Percentiles rank a stretch among this genome's conserved stretches.
Evolutionary conservation across 2,329 filamentous ascomycete species (phyloP).

Genomic region (Stemphylium lycopersici): DNA sequence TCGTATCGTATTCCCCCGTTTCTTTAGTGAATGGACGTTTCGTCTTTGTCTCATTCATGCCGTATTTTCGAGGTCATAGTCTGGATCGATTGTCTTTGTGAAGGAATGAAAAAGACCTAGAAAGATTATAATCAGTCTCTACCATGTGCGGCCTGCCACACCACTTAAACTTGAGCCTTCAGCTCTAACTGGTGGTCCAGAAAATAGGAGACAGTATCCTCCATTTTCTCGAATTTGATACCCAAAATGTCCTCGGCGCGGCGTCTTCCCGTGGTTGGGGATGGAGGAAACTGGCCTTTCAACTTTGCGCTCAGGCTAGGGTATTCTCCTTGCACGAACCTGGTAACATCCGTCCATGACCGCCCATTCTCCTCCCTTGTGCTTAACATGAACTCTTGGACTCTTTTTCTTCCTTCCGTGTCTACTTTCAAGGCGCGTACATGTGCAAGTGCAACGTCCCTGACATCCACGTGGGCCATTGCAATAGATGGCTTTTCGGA

Average conservation of each 20-base stretch:
- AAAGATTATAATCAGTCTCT: too few relatives aligned
- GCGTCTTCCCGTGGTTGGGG: slow-evolving; percentile 10
- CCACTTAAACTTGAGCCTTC: neutral
- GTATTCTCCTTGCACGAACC: slow-evolving; percentile 23
- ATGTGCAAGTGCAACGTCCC: slow-evolving; percentile 37
- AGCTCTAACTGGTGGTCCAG: neutral
- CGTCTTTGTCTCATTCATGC: too few relatives aligned
- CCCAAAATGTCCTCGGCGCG: slow-evolving; percentile 23
- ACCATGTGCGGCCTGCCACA: too few relatives aligned
- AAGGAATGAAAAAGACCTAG: too few relatives aligned
- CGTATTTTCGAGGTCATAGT: too few relatives aligned
- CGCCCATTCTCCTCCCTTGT: slow-evolving; percentile 7
- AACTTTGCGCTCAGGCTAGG: slow-evolving; percentile 17
- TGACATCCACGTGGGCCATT: slow-evolving; percentile 26
- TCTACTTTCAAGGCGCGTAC: slow-evolving; percentile 18
- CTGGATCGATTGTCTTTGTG: too few relatives aligned
- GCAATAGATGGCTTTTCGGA: slow-evolving; percentile 17
- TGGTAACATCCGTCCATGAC: slow-evolving; percentile 21
- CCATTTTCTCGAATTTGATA: slow-evolving; percentile 18
- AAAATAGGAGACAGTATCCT: slow-evolving; percentile 5
- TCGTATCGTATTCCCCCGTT: too few relatives aligned
- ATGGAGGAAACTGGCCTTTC: slow-evolving; percentile 3
- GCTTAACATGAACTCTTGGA: neutral
- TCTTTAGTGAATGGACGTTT: too few relatives aligned
- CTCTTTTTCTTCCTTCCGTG: neutral